These are phyloP conservation scores for Actinomucor elegans DNA, from an alignment of 371 early-diverging fungal genomes.

Conservation along the genomic window DNA sequence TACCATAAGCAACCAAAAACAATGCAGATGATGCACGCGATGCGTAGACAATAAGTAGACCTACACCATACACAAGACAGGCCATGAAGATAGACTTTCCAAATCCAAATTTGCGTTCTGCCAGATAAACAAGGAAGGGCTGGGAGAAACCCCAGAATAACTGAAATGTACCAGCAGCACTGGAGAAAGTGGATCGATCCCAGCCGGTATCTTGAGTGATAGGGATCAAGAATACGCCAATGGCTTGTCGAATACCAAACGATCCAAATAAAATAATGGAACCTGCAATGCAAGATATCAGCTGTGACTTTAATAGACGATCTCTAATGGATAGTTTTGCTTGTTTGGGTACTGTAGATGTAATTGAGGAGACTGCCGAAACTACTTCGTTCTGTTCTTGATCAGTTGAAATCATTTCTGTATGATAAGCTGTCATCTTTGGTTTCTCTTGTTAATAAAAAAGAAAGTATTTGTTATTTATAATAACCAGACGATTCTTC, in stretches of 20 bases:
- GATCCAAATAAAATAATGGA: conserved; percentile 23
- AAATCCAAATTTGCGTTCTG: conserved; percentile 33
- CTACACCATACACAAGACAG: conserved; percentile 18
- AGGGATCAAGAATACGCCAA: conserved; percentile 34
- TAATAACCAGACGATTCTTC: no score
- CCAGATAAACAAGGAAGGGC: conserved; percentile 28
- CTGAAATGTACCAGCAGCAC: conserved; percentile 31
- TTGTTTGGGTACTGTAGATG: no score
- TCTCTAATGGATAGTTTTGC: neutral
- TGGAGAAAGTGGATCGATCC: conserved; percentile 29
- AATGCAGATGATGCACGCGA: conserved; percentile 18
- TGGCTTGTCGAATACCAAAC: conserved; percentile 32
- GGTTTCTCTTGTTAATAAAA: no score
- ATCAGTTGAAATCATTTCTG: no score
- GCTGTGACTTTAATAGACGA: neutral
- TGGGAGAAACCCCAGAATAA: conserved; percentile 31
- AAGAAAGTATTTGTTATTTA: no score
- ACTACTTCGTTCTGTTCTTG: no score
- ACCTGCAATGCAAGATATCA: conserved; percentile 22
- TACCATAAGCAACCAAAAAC: conserved; percentile 29
- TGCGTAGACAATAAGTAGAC: conserved; percentile 27
- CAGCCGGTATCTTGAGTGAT: conserved; percentile 27
- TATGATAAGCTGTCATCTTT: no score
- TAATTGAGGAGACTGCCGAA: no score
- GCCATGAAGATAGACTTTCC: conserved; percentile 25